Base-by-base conservation (phyloP, 2,329 filamentous ascomycete species). In the Aspergillus pseudonomiae region DNA sequence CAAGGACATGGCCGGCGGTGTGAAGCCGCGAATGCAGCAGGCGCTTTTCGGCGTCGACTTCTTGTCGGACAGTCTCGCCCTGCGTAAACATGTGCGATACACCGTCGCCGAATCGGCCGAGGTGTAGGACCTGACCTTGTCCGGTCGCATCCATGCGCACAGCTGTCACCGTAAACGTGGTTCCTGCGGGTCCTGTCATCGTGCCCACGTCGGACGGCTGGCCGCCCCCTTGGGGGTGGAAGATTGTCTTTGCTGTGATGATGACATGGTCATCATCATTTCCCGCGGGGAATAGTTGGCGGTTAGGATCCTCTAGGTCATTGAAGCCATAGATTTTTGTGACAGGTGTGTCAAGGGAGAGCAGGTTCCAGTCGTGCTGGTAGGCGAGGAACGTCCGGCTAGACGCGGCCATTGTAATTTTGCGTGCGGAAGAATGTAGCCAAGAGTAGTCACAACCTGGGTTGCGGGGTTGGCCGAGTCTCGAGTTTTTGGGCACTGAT, bases 221-320 rank as follows among this genome's bases (percentile, higher is more conserved):
- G 9, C 90, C 90, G 64, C 90, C 90, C 24, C 90, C 90, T 75
- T 93, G 90, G 0, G 89, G 87, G 65, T 93, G 88, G 77, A 93
- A 93, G 65, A 92, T 88, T n/a, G 90, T 92, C 54, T 85, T 77
- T 2, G 85, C 80, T 0, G 88, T 90, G 6, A 87, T 81, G 24
- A 91, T 75, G n/a, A 88, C 83, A 70, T 84, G 82, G 67, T 86
- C 82, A 1, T 82, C 74, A 6, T 84, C 80, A 10, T 73, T 73
- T 5, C 79, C 82, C 14, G 84, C 77, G 72, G 90, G 91, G 80
- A 88, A 88, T 11, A 91, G 83, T 7, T 77, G 72, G 58, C 79
- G 82, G 61, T 86, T 85, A 36, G 79, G 75, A 39, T 84, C 78
- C 3, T 85, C 80, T 1, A 90, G 81, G 2, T 77, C 73, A 0